These are phyloP conservation scores for Neovahlkampfia damariscottae DNA, from an alignment of 78 protist genomes.

Conservation along the genomic window DNA sequence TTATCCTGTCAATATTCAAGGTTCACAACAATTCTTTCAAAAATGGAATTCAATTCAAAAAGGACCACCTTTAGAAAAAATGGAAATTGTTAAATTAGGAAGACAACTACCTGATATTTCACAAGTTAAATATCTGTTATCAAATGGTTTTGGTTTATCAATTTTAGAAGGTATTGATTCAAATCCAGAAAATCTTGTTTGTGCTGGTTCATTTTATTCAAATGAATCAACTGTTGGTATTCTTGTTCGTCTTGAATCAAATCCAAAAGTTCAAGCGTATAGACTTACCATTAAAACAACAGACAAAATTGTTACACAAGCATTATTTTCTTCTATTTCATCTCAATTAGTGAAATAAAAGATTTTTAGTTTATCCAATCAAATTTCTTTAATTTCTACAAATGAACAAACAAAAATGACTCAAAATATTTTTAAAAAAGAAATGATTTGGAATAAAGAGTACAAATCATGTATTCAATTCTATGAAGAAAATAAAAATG, in stretches of 20 bases:
- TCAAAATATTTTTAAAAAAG: too few relatives aligned
- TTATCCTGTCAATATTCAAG: not conserved
- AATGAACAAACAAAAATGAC: too few relatives aligned
- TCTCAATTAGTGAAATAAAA: too few relatives aligned
- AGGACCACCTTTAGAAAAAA: not conserved
- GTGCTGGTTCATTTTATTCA: constrained; percentile 40
- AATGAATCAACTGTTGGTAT: constrained; percentile 21
- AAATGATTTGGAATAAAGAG: too few relatives aligned
- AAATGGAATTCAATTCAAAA: not conserved
- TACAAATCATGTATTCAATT: too few relatives aligned
- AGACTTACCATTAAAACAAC: constrained; percentile 39
- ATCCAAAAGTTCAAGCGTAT: constrained; percentile 44
- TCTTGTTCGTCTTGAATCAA: constrained; percentile 47
- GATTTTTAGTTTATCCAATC: too few relatives aligned
- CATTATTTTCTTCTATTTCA: too few relatives aligned
- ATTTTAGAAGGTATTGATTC: constrained; percentile 54
- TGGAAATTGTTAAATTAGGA: not conserved
- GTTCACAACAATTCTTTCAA: not conserved
- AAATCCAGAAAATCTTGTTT: constrained; percentile 53
- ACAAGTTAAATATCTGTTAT: not conserved
- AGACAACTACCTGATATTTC: not conserved
- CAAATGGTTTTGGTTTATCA: constrained; percentile 30
- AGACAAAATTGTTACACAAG: not conserved
- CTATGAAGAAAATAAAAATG: too few relatives aligned
- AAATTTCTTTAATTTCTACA: too few relatives aligned